These are phyloP conservation scores for Hyparrhenia diplandra DNA, from an alignment of 176 grass and related monocot genomes.

Conservation along the genomic window DNA sequence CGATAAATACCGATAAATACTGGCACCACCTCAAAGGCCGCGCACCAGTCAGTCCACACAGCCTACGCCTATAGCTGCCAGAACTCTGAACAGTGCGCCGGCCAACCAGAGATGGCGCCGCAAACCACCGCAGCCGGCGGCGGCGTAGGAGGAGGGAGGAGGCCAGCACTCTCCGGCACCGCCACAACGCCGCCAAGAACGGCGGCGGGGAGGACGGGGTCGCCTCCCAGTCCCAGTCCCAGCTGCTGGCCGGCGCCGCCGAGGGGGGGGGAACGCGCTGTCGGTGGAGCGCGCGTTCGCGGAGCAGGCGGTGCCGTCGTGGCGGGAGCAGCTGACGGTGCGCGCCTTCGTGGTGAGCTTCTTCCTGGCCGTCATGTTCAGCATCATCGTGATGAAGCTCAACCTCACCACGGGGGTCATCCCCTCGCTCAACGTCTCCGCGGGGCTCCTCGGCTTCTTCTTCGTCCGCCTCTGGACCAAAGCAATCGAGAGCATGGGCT, in stretches of 20 bases:
- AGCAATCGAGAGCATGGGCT: slow-evolving; percentile 31
- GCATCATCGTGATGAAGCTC: slow-evolving; percentile 87
- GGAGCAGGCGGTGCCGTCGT: slow-evolving; percentile 41
- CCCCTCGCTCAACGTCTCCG: slow-evolving; percentile 85
- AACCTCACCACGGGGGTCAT: slow-evolving; percentile 81
- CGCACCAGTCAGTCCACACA: not conserved
- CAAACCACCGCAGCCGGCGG: slow-evolving; percentile 7
- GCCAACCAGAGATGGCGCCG: slow-evolving; percentile 31
- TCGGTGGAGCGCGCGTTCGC: slow-evolving; percentile 45
- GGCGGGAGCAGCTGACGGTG: slow-evolving; percentile 71
- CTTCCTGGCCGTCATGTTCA: slow-evolving; percentile 63
- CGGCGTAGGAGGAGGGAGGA: slow-evolving; percentile 22
- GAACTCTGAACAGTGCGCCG: not conserved
- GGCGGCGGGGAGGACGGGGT: not conserved
- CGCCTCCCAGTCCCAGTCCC: not conserved
- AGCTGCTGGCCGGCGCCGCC: not conserved
- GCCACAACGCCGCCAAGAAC: slow-evolving; percentile 17
- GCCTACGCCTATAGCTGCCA: not conserved
- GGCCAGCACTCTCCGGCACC: slow-evolving; percentile 33
- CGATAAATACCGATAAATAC: slow-evolving; percentile 29
- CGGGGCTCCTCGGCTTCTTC: slow-evolving; percentile 84
- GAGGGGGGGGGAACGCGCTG: not conserved
- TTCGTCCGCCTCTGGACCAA: slow-evolving; percentile 62
- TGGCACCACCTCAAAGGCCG: not conserved
- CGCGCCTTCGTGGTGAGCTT: slow-evolving; percentile 65